A percentile compares a stretch with the other conserved stretches of the same genome.
These are phyloP conservation scores for Microbotryomycetes sp. DNA, from an alignment of 1,284 basidiomycete species.

Conservation along the genomic window DNA sequence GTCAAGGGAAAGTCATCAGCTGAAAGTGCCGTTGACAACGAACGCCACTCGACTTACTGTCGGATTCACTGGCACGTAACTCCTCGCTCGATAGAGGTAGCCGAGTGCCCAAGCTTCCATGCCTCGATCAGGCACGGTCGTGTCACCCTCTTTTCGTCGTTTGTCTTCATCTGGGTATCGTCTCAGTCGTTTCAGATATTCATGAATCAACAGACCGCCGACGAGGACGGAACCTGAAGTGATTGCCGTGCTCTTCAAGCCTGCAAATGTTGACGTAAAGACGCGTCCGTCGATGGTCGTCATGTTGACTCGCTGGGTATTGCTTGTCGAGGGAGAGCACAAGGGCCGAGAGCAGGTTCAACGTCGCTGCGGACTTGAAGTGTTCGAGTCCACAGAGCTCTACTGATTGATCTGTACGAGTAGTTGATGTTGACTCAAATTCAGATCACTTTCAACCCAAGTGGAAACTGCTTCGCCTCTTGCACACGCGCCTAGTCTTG, in stretches of 20 bases:
- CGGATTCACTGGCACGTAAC: conserved; percentile 39
- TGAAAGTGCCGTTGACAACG: too few relatives aligned
- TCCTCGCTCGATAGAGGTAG: conserved; percentile 35
- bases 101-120: conserved; percentile 32
- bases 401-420: too few relatives aligned
- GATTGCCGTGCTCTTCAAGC: conserved; percentile 33
- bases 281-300: conserved; percentile 12
- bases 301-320: too few relatives aligned
- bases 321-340: too few relatives aligned
- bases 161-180: conserved; percentile 25
- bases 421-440: too few relatives aligned
- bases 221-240: conserved; percentile 30
- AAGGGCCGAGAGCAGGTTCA: too few relatives aligned
- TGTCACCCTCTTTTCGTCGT: conserved; percentile 14
- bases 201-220: conserved; percentile 27
- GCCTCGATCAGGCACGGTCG: conserved; percentile 23
- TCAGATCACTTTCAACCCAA: too few relatives aligned
- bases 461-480: too few relatives aligned
- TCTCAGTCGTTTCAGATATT: conserved; percentile 26
- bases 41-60: conserved; percentile 23
- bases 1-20: too few relatives aligned
- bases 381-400: too few relatives aligned
- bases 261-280: conserved; percentile 18
- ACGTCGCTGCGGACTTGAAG: too few relatives aligned
- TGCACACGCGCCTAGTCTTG: too few relatives aligned